These are phyloP conservation scores for Septoria linicola DNA, from an alignment of 2,329 filamentous ascomycete genomes.

Conservation along the genomic window DNA sequence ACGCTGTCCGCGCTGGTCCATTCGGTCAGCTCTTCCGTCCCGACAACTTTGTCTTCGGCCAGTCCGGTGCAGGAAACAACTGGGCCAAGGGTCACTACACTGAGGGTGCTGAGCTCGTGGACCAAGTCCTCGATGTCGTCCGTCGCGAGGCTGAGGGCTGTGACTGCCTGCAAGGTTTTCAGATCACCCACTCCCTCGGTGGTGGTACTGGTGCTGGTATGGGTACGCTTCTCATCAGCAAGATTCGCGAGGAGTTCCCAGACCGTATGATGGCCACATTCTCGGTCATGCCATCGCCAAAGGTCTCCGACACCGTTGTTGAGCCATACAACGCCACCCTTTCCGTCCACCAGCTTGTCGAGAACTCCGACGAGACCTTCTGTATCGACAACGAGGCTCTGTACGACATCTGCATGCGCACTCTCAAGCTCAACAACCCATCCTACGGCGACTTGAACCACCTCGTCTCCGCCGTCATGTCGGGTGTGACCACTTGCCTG, in stretches of 20 bases:
- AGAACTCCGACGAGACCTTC: slow-evolving; percentile 99
- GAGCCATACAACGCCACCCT: slow-evolving; percentile 99
- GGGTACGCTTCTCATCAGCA: slow-evolving; percentile 99
- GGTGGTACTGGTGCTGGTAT: slow-evolving; percentile 99
- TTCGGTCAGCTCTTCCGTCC: slow-evolving; percentile 99
- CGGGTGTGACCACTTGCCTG: slow-evolving; percentile 95
- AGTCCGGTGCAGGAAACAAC: slow-evolving; percentile 99
- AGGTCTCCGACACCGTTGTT: slow-evolving; percentile 99
- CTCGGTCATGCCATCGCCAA: slow-evolving; percentile 97
- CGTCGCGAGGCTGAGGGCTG: slow-evolving; percentile 98
- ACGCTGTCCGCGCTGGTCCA: slow-evolving; percentile 94
- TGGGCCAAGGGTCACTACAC: slow-evolving; percentile 99
- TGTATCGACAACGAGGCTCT: slow-evolving; percentile 99
- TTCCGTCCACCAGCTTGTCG: slow-evolving; percentile 97
- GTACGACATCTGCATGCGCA: slow-evolving; percentile 99
- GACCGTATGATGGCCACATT: slow-evolving; percentile 99
- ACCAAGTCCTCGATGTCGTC: slow-evolving; percentile 97
- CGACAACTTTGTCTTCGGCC: slow-evolving; percentile 99
- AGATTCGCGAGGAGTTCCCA: slow-evolving; percentile 99
- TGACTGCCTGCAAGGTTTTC: slow-evolving; percentile 99
- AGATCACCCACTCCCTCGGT: slow-evolving; percentile 99
- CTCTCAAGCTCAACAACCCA: slow-evolving; percentile 96
- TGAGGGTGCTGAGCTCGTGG: slow-evolving; percentile 97
- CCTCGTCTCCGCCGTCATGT: slow-evolving; percentile 99
- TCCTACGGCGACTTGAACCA: slow-evolving; percentile 99